Conservation (phyloP, 768 basidiomycete genomes). For the Leccinellum albellum region DNA sequence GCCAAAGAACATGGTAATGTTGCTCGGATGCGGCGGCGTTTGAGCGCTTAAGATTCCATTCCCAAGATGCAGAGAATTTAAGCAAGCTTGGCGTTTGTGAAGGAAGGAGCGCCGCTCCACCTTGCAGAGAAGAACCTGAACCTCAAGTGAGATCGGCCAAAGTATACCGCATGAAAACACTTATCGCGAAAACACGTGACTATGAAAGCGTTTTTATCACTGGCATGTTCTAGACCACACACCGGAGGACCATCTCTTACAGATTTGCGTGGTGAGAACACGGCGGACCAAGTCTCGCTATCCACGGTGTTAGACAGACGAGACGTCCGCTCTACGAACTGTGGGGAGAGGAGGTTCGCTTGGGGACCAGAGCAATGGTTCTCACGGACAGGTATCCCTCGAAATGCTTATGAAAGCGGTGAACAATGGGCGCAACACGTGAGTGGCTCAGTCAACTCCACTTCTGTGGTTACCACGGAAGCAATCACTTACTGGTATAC, state of each 20-base stretch:
- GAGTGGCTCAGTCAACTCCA: neutral
- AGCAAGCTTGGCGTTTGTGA: neutral
- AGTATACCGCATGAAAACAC: neutral
- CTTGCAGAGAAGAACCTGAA: neutral
- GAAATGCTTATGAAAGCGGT: neutral
- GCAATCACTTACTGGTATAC: neutral
- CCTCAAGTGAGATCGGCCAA: neutral
- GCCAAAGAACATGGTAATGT: neutral
- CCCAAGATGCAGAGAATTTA: conserved; percentile 2
- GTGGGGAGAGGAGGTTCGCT: neutral
- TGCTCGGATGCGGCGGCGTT: neutral
- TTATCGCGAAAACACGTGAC: neutral
- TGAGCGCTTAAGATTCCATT: neutral
- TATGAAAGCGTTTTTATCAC: too few species aligned
- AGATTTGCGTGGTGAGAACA: neutral
- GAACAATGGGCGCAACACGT: neutral
- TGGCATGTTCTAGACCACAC: neutral
- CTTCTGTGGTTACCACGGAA: neutral
- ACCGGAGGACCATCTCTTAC: neutral
- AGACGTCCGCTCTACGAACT: neutral
- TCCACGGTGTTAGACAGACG: neutral
- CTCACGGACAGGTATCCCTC: neutral
- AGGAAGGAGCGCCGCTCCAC: neutral
- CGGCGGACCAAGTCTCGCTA: neutral
- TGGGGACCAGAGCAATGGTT: neutral